Base-by-base conservation (phyloP, 306 rosid species). In the Lotus japonicus region DNA sequence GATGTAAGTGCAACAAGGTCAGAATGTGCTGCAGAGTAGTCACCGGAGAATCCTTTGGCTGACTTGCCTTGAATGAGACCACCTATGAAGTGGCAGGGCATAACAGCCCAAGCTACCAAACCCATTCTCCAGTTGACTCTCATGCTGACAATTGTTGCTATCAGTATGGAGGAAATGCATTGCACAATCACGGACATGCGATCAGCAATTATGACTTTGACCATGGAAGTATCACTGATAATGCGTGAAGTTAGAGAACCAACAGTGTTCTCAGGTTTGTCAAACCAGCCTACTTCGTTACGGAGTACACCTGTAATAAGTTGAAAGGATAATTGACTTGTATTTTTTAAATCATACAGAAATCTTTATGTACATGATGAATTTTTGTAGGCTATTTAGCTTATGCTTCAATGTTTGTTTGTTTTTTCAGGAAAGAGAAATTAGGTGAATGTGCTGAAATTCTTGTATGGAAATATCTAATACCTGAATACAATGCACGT, bases 21-120 rank as follows among this genome's bases (percentile, higher is more conserved):
- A 43, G 80, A 75, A 84, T 89, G 88, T n/a, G 89, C 70, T 50
- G 85, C 83, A 17, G 92, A 82, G 61, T 87, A 72, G 80, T 92
- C 90, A 16, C 92, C 92, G 33, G 91, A 81, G 75, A 92, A 92
- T 56, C 98, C 98, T 77, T 87, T 86, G 48, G 95, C 96, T 52
- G 96, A 87, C 79, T 84, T 92, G 64, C 91, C 96, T 80, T 92
- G 98, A 63, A 92, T 81, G 55, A 92, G 82, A 63, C 98, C 96
- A 17, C 96, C 98, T 71, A 92, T 92, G 84, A 92, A 87, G 82
- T 92, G 98, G 83, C 96, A 92, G 48, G 98, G 98, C 96, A 89
- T 92, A 33, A 92, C 98, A 18, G 96, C 96, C 96, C 98, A 92
- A 53, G 98, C 86, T 63, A 92, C 96, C 77, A 92, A 78, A 17